These are phyloP conservation scores for Naganishia cerealis DNA, from an alignment of 1,284 basidiomycete genomes.

Conservation along the genomic window DNA sequence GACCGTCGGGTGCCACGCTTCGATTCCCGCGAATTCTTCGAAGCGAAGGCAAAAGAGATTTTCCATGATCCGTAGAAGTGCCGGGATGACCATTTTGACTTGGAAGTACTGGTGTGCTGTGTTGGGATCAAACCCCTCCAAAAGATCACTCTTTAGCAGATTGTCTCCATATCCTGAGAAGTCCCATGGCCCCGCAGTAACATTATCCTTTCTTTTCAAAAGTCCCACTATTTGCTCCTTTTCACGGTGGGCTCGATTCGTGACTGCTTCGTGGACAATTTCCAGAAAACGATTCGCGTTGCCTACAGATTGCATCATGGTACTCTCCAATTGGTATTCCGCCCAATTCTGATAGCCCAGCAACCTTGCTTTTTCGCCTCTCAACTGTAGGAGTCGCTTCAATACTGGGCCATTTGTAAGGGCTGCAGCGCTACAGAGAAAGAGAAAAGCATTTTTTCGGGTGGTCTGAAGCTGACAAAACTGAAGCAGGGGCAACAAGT, in stretches of 20 bases:
- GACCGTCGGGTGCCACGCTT: background rate
- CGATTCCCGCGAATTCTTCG: background rate
- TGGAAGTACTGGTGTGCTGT: background rate
- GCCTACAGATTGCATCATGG: background rate
- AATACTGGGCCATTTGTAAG: background rate
- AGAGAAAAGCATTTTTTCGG: slow-evolving; percentile 9
- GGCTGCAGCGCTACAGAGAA: background rate
- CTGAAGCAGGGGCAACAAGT: background rate
- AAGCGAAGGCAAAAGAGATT: background rate
- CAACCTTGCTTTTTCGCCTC: background rate
- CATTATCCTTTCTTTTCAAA: no score
- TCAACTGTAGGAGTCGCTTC: background rate
- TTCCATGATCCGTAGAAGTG: background rate
- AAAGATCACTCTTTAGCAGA: background rate
- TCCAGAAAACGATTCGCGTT: background rate
- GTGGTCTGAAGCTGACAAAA: slow-evolving; percentile 1
- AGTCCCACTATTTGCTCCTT: no score
- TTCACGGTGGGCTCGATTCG: no score
- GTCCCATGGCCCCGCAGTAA: background rate
- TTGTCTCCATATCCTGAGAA: background rate
- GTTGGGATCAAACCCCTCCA: background rate
- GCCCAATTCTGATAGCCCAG: slow-evolving; percentile 8
- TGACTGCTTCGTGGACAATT: background rate
- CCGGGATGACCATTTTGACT: background rate
- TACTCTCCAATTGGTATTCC: background rate